Percentiles rank a stretch among this genome's conserved stretches.
Conservation (phyloP, 352 stramenopile genomes). For the Elongisporangium anandrum region DNA sequence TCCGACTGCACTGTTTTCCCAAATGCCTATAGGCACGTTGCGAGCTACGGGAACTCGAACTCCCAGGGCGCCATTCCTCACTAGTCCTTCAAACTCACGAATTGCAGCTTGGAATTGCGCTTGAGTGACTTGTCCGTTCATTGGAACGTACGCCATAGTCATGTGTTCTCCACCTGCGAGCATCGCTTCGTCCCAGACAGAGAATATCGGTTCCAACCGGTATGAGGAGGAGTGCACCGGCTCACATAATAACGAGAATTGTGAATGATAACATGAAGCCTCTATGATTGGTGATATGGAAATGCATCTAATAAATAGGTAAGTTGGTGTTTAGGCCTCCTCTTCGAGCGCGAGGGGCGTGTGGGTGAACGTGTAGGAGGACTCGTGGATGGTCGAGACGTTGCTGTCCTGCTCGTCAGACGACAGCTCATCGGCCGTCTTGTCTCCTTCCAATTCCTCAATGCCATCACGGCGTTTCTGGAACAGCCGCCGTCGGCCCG, state of each 20-base stretch:
- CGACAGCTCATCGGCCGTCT: conserved; percentile 24
- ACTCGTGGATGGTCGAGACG: not conserved
- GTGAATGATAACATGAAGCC: not conserved
- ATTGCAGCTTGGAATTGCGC: not conserved
- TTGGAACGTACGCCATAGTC: not conserved
- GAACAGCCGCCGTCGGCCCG: conserved; percentile 48
- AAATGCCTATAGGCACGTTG: not conserved
- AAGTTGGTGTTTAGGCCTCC: not conserved
- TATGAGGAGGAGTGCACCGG: no score
- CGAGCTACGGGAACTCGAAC: not conserved
- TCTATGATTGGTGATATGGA: not conserved
- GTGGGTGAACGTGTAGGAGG: not conserved
- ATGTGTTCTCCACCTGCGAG: no score
- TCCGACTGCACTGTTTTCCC: not conserved
- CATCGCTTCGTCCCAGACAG: no score
- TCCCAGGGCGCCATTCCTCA: not conserved
- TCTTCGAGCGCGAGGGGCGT: not conserved
- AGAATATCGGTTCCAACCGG: no score
- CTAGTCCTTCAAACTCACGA: not conserved
- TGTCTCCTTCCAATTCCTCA: conserved; percentile 20
- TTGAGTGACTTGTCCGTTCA: no score
- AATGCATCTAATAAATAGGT: not conserved
- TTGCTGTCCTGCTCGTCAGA: conserved; percentile 32
- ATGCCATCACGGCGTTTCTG: conserved; percentile 26
- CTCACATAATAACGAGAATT: no score